phyloP scores from a whole-genome alignment of 805 yeast genomes.

The Candida ascalaphidarum region DNA sequence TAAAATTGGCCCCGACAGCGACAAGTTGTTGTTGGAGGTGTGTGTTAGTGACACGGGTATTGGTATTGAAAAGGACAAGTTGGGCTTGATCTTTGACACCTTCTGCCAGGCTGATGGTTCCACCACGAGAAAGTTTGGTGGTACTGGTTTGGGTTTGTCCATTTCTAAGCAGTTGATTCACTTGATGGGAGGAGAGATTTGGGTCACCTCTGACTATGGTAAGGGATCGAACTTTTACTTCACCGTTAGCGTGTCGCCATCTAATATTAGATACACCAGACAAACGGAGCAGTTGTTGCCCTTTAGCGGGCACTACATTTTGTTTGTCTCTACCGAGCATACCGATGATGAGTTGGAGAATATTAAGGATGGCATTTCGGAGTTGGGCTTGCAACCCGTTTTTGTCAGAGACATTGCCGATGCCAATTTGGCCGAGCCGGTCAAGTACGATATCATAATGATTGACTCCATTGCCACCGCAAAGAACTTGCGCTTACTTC shows the following conservation, averaged over 20 bases:
- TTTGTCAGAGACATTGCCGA: constrained; percentile 49
- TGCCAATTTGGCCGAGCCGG: constrained; percentile 48
- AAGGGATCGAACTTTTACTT: constrained; percentile 78
- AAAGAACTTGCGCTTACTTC: constrained; percentile 53
- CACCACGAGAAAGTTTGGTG: constrained; percentile 87
- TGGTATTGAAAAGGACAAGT: constrained; percentile 78
- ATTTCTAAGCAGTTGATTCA: constrained; percentile 83
- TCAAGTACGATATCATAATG: constrained; percentile 70
- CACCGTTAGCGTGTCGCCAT: constrained; percentile 72
- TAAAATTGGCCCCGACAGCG: constrained; percentile 20
- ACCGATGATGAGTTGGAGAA: constrained; percentile 39
- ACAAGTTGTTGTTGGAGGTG: constrained; percentile 57
- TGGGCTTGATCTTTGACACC: constrained; percentile 80
- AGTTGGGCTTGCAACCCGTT: constrained; percentile 54
- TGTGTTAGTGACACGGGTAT: constrained; percentile 89
- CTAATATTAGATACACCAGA: constrained; percentile 50
- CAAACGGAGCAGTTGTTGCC: constrained; percentile 65
- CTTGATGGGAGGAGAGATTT: constrained; percentile 88
- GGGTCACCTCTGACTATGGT: constrained; percentile 80
- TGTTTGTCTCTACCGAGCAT: constrained; percentile 64
- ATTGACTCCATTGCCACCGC: constrained; percentile 77
- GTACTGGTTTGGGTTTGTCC: constrained; percentile 84
- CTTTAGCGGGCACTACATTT: constrained; percentile 59
- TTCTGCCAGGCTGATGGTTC: constrained; percentile 94
- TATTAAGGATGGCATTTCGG: constrained; percentile 41